Evolutionary conservation across 225 moss, liverwort and hornwort genomes (phyloP).

Genomic region (Rhytidiadelphus loreus): DNA sequence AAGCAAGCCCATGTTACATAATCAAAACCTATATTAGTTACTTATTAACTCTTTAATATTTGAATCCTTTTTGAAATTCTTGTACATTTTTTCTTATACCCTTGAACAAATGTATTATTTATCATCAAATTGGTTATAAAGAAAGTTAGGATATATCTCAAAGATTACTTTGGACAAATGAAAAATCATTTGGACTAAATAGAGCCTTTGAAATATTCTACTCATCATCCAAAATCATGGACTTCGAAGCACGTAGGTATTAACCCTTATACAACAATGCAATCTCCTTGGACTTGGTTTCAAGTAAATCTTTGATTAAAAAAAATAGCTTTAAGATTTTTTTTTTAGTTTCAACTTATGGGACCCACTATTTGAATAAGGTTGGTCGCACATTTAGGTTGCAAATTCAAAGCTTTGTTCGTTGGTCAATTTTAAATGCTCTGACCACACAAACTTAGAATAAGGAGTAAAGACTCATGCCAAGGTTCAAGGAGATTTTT

Average conservation of each 20-base stretch:
- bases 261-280: rapidly evolving
- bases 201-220: neutral
- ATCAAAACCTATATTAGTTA: rapidly evolving
- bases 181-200: neutral
- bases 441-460: neutral
- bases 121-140: neutral
- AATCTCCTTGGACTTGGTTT: neutral
- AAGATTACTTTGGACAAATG: neutral
- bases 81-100: neutral
- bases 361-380: neutral
- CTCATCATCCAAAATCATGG: neutral
- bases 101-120: neutral
- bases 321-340: neutral
- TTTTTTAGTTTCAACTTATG: neutral
- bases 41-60: neutral
- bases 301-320: neutral
- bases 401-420: neutral
- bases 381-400: neutral
- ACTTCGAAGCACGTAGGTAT: rapidly evolving
- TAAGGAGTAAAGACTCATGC: neutral
- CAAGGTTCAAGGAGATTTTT: neutral
- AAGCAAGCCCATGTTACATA: neutral
- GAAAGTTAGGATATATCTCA: neutral
- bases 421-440: neutral
- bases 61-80: neutral